Percentiles rank a stretch among this genome's conserved stretches.
These are phyloP conservation scores for Clarireedia hainanense DNA, from an alignment of 2,329 filamentous ascomycete species.

Conservation along the genomic window DNA sequence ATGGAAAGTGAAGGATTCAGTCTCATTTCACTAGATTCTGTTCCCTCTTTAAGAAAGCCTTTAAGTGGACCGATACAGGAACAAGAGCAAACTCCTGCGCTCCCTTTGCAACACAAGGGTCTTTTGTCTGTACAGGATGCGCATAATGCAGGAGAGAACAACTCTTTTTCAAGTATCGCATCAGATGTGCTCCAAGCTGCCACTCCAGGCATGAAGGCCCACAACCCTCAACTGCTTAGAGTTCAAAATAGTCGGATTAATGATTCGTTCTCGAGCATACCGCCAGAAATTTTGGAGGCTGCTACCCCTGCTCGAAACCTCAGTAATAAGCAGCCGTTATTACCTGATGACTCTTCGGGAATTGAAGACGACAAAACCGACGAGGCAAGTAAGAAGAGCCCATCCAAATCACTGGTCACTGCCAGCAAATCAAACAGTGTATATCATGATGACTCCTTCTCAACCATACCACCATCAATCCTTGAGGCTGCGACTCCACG, in stretches of 20 bases:
- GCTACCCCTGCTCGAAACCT: constrained; percentile 14
- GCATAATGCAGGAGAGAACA: constrained; percentile 6
- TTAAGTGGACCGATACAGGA: constrained; percentile 29
- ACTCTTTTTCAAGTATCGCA: constrained; percentile 24
- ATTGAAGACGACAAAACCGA: neutral
- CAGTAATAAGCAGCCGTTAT: neutral
- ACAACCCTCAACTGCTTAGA: constrained; percentile 13
- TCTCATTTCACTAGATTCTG: constrained; percentile 46
- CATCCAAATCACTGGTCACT: neutral
- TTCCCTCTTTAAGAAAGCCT: constrained; percentile 40
- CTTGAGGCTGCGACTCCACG: constrained; percentile 15
- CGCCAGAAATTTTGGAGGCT: constrained; percentile 19
- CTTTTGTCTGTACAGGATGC: constrained; percentile 11
- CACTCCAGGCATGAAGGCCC: constrained; percentile 13
- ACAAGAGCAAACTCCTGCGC: constrained; percentile 9
- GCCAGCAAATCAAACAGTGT: neutral
- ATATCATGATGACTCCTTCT: constrained; percentile 22
- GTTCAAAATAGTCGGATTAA: constrained; percentile 13
- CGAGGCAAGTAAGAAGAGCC: neutral
- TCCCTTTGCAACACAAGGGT: constrained; percentile 11
- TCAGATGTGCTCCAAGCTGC: constrained; percentile 19
- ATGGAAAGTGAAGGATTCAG: constrained; percentile 50
- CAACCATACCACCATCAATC: constrained; percentile 14
- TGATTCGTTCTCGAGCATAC: constrained; percentile 24
- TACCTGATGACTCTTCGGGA: neutral